phyloP scores from a whole-genome alignment of 148 eudicot species.

The Salicornia ramosissima region DNA sequence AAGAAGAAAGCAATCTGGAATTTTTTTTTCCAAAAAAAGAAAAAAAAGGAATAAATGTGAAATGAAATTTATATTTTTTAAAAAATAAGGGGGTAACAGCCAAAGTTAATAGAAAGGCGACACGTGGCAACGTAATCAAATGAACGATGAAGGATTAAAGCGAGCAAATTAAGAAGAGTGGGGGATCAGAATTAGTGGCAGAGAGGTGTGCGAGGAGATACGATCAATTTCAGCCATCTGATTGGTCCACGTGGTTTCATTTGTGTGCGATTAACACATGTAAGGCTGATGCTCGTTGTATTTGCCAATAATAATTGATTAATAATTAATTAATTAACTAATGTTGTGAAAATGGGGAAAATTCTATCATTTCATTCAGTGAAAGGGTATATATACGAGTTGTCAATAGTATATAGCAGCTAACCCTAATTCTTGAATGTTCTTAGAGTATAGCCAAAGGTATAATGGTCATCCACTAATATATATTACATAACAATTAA shows the following conservation, averaged over 20 bases:
- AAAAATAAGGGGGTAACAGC: neutral
- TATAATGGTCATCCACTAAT: no score
- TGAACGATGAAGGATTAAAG: slow-evolving; percentile 31
- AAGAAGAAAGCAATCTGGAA: slow-evolving; percentile 12
- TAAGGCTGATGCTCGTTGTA: neutral
- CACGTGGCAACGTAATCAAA: slow-evolving; percentile 66
- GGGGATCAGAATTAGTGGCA: slow-evolving; percentile 52
- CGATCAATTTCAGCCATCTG: slow-evolving; percentile 41
- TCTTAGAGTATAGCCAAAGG: no score
- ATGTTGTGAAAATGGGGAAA: no score
- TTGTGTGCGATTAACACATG: slow-evolving; percentile 20
- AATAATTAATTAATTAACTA: no score
- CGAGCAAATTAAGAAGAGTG: neutral
- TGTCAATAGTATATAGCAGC: no score
- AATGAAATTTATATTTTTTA: neutral
- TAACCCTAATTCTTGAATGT: no score
- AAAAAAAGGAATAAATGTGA: neutral
- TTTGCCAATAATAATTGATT: no score
- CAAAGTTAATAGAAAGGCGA: slow-evolving; percentile 15
- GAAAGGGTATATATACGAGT: no score
- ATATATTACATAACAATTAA: no score
- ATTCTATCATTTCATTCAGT: no score
- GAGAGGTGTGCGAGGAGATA: slow-evolving; percentile 42
- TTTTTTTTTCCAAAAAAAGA: slow-evolving; percentile 14
- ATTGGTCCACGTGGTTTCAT: slow-evolving; percentile 46